Conservation (phyloP, 805 yeast genomes). For the Lipomyces japonicus region DNA sequence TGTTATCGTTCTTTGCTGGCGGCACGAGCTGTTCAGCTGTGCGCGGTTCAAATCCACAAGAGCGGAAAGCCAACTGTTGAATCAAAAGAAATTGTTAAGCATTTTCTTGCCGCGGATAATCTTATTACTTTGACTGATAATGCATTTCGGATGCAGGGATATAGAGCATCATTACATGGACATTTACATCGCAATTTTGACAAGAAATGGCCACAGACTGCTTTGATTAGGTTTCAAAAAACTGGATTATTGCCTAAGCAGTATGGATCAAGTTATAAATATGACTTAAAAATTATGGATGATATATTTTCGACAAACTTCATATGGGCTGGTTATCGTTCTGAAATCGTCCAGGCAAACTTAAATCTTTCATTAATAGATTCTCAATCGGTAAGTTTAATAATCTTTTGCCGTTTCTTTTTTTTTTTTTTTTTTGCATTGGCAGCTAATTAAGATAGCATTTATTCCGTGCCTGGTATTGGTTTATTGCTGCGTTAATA, state of each 20-base stretch:
- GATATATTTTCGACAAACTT: conserved; percentile 47
- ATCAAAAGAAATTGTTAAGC: conserved; percentile 23
- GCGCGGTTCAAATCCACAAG: conserved; percentile 65
- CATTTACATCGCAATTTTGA: conserved; percentile 47
- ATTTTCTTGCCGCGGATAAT: conserved; percentile 31
- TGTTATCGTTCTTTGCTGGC: conserved; percentile 57
- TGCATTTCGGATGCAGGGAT: conserved; percentile 46
- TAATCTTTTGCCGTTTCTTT: too few species aligned
- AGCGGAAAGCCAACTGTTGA: conserved; percentile 42
- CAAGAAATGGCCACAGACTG: conserved; percentile 46
- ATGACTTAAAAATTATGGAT: conserved; percentile 62
- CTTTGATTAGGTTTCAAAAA: conserved; percentile 51
- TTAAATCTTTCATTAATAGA: conserved; percentile 59
- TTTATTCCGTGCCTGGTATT: conserved; percentile 74
- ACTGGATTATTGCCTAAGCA: conserved; percentile 46
- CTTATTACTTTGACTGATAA: conserved; percentile 33
- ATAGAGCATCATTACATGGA: conserved; percentile 47
- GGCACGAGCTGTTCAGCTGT: conserved; percentile 68
- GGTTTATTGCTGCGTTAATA: conserved; percentile 60
- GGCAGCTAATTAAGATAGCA: conserved; percentile 28
- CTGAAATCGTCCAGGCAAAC: conserved; percentile 55
- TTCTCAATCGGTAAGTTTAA: conserved; percentile 50
- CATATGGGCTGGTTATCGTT: conserved; percentile 49
- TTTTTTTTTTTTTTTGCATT: not conserved
- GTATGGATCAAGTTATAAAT: conserved; percentile 53